Evolutionary conservation across 257 asterid species (phyloP).

Genomic region (Nicotiana tomentosiformis): DNA sequence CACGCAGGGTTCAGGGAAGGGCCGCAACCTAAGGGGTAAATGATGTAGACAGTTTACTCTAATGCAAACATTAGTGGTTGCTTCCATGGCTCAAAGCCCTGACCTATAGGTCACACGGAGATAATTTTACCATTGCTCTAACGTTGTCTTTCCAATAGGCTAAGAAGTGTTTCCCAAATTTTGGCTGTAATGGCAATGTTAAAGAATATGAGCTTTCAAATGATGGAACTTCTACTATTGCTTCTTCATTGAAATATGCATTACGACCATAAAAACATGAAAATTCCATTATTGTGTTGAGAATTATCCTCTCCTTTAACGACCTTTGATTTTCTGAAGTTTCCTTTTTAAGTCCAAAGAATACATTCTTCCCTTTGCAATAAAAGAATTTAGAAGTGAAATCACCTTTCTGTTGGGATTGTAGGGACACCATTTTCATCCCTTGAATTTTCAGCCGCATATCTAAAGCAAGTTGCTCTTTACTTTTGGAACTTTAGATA

Average conservation of each 20-base stretch:
- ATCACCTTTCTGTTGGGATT: background rate
- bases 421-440: constrained; percentile 2
- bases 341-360: background rate
- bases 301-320: background rate
- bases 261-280: background rate
- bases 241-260: background rate
- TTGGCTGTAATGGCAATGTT: background rate
- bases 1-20: too few relatives aligned
- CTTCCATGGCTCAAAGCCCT: too few relatives aligned
- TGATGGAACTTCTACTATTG: too few relatives aligned
- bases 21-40: too few relatives aligned
- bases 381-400: background rate
- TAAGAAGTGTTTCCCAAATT: background rate
- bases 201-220: background rate
- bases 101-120: too few relatives aligned
- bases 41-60: too few relatives aligned
- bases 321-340: background rate
- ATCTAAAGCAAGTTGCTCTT: background rate
- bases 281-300: background rate
- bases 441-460: constrained; percentile 5
- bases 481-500: constrained; percentile 1
- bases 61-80: too few relatives aligned
- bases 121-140: too few relatives aligned
- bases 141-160: background rate
- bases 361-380: background rate